Base-by-base conservation (phyloP, 352 stramenopile species). In the Globisporangium emineosum region DNA sequence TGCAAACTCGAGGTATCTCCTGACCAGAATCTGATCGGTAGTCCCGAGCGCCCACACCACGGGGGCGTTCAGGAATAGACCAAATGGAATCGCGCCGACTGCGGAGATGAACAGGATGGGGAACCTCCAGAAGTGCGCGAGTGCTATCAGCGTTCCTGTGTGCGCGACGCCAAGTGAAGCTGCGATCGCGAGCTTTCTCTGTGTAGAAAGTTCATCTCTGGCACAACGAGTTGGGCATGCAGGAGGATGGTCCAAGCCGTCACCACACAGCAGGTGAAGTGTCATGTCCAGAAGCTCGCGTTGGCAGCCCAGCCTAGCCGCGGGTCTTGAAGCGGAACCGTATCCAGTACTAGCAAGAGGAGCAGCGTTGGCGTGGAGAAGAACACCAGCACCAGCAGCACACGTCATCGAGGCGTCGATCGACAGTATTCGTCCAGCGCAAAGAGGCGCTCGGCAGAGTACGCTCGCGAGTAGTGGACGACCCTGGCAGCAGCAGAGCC, bases 391-490 rank as follows among this genome's bases (percentile, higher is more conserved):
- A 63, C 43, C 9, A 63, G 32, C 12, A 30, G 3, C 2, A 63
- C 43, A 29, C 57, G 43, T n/a, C 27, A 17, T 8, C 5, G 13
- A 5, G 57, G 45, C 8, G n/a, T 17, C 19, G 12, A 32, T 2
- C 25, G 5, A 2, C 10, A 63, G 30, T 63, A 56, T 17, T 63
- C 42, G 21, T 42, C 40, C 27, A 63, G 35, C 12, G 42, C 43
- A 4, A 56, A 21, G 15, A 63, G 12, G 1, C 43, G 30, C 10
- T 63, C 30, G 12, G 33, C 57, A 10, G 57, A 56, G 57, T 63
- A 49, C 43, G 10, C 33, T 40, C 33, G 9, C 33, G 9, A 12
- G 33, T 2, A 12, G 9, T 40, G 33, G 33, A 40, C 3, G 33
- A 15, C 3, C 9, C 0, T 8, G 15, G 33, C 33, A 35, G 32